Conservation (phyloP, 345 rosid species). For the sweet orange (Citrus sinensis) region DNA sequence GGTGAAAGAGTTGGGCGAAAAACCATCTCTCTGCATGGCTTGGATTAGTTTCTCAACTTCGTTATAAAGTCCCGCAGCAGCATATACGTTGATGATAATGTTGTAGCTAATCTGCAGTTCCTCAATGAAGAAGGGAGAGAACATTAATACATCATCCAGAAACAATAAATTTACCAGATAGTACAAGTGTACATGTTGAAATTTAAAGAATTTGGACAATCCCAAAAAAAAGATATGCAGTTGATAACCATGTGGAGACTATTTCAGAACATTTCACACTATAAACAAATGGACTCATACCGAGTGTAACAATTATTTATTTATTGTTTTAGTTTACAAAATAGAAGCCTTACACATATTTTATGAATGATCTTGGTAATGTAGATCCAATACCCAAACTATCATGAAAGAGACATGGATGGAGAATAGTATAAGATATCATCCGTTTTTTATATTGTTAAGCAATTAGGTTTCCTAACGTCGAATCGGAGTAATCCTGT, state of each 20-base stretch:
- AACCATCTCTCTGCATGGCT: conserved; percentile 58
- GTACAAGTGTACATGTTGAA: not conserved
- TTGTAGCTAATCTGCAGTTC: conserved; percentile 70
- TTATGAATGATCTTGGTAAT: not conserved
- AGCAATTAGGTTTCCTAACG: not conserved
- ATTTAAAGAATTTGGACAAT: not conserved
- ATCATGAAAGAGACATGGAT: not conserved
- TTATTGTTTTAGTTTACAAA: not conserved
- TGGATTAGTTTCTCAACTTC: conserved; percentile 53
- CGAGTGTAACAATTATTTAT: not conserved
- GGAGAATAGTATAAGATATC: not conserved
- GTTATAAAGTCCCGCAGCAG: conserved; percentile 34
- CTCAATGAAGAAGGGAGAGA: conserved; percentile 7
- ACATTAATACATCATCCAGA: not conserved
- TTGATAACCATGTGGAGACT: not conserved
- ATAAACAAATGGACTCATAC: too few species aligned
- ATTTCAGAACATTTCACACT: not conserved
- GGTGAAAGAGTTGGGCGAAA: conserved; percentile 41
- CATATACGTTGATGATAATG: conserved; percentile 53
- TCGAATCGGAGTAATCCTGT: not conserved
- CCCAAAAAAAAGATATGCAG: not conserved
- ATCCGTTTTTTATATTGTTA: not conserved
- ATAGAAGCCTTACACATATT: not conserved
- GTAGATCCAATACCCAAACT: not conserved
- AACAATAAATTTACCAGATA: not conserved